Conservation (phyloP, 2,329 filamentous ascomycete species). For the Sphaerulina musiva region DNA sequence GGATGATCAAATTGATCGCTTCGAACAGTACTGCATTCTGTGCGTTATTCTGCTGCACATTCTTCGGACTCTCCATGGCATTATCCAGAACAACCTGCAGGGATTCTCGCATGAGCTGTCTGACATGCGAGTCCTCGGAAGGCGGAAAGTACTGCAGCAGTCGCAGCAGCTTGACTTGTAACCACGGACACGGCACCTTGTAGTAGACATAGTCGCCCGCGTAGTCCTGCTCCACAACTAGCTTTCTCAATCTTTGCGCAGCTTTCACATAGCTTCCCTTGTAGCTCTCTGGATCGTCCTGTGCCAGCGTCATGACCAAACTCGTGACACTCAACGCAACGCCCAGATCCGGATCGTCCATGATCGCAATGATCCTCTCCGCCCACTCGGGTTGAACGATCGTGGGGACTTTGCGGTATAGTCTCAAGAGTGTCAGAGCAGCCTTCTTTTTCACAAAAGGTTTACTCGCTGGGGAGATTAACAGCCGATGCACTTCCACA, state of each 20-base stretch:
- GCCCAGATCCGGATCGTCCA: slow-evolving; percentile 93
- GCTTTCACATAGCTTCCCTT: slow-evolving; percentile 92
- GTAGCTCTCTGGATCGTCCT: slow-evolving; percentile 91
- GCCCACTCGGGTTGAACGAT: slow-evolving; percentile 97
- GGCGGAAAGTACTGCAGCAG: slow-evolving; percentile 94
- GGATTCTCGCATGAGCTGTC: slow-evolving; percentile 85
- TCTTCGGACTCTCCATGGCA: slow-evolving; percentile 90
- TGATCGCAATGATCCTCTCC: slow-evolving; percentile 94
- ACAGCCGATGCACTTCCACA: slow-evolving; percentile 80
- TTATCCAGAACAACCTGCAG: slow-evolving; percentile 84
- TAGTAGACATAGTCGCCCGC: slow-evolving; percentile 93
- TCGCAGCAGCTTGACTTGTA: slow-evolving; percentile 88
- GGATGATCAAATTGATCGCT: slow-evolving; percentile 96
- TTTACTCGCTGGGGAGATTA: slow-evolving; percentile 93
- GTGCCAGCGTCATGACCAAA: slow-evolving; percentile 85
- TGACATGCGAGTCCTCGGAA: slow-evolving; percentile 87
- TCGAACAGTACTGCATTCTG: slow-evolving; percentile 97
- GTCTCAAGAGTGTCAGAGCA: slow-evolving; percentile 79
- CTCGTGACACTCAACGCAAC: slow-evolving; percentile 94
- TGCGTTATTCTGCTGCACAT: slow-evolving; percentile 98
- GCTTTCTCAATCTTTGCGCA: slow-evolving; percentile 78
- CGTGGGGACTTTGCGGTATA: slow-evolving; percentile 89
- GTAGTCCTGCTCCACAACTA: slow-evolving; percentile 85
- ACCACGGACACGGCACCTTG: slow-evolving; percentile 98
- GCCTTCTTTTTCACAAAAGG: slow-evolving; percentile 99